phyloP scores from a whole-genome alignment of 1,284 basidiomycete genomes.

The Cerioporus squamosus region DNA sequence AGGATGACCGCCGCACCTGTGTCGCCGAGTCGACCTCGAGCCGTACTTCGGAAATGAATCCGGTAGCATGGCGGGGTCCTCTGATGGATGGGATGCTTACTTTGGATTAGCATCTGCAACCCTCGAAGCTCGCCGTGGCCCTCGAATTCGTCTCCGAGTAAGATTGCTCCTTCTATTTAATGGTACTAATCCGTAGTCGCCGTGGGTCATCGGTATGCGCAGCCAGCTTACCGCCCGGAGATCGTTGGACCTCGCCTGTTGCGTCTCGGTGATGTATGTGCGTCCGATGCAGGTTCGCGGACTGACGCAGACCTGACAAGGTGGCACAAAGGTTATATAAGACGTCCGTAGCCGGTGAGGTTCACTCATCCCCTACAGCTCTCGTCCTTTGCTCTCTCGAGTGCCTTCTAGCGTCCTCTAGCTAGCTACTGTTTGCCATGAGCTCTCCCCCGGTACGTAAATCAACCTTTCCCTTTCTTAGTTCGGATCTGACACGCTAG shows the following conservation, averaged over 20 bases:
- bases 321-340: slow-evolving; percentile 16
- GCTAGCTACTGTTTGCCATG: slow-evolving; percentile 10
- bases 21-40: background rate
- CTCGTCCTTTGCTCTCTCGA: slow-evolving; percentile 15
- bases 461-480: background rate
- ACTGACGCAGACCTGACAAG: slow-evolving; percentile 18
- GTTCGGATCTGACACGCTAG: background rate
- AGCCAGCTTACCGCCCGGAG: slow-evolving; percentile 4
- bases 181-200: slow-evolving; percentile 12
- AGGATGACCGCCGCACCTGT: slow-evolving; percentile 1
- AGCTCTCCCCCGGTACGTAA: slow-evolving; percentile 20
- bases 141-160: slow-evolving; percentile 15
- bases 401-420: background rate
- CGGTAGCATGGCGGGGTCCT: background rate
- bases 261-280: slow-evolving; percentile 12
- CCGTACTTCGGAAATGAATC: slow-evolving; percentile 15
- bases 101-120: slow-evolving; percentile 9
- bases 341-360: slow-evolving; percentile 1
- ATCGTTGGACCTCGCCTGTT: slow-evolving; percentile 14
- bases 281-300: slow-evolving; percentile 10
- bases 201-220: slow-evolving; percentile 11
- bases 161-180: slow-evolving; percentile 6
- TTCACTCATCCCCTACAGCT: background rate
- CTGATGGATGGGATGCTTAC: background rate
- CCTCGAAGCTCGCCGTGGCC: background rate